Base-by-base conservation (phyloP, 106 monocot genomes). In the Allium fistulosum region DNA sequence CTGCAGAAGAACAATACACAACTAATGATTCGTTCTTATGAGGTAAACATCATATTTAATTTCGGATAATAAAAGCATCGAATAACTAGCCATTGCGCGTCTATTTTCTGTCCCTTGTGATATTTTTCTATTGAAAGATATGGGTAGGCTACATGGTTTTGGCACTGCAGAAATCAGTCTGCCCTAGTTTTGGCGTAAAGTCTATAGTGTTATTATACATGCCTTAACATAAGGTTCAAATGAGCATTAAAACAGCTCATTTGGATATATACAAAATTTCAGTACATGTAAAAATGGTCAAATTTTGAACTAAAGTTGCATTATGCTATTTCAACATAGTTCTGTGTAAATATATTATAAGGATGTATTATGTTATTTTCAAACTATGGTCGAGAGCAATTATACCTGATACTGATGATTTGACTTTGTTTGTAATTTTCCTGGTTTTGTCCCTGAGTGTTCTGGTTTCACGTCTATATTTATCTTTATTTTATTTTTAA, bases 21-120 rank as follows among this genome's bases (percentile, higher is more conserved):
- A 62, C 79, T 99, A 50, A 93, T 93, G 90, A 82, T 99, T 64
- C 92, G 93, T 26, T 99, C 93, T 46, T 99, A 99, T 72, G 99
- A 99, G 93, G 93, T 91, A 76, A 47, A 13, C 45, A 63, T 13
- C 62, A 28, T 6, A 63, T 12, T 63, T 11, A 18, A 10, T 4
- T 46, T 1, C 14, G 62, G 14, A 63, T 46, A 8, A 46, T 0
- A 63, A 7, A 45, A 3, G 46, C 27, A 15, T 46, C 17, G 4
- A 62, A 62, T 8, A 7, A 62, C 8, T 26, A 14, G 37, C 37
- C 37, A 55, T 60, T 60, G 28, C 22, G 8, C 9, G 2, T 60
- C 7, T 10, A 26, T 60, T 60, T 11, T 26, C 28, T 22, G 22
- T 26, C n/a, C 16, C 8, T 16, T 15, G 8, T 22, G 1, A 59